Percentiles rank a stretch among this genome's conserved stretches.
These are phyloP conservation scores for Thraustochytrium striatum DNA, from an alignment of 352 stramenopile genomes.

Conservation along the genomic window DNA sequence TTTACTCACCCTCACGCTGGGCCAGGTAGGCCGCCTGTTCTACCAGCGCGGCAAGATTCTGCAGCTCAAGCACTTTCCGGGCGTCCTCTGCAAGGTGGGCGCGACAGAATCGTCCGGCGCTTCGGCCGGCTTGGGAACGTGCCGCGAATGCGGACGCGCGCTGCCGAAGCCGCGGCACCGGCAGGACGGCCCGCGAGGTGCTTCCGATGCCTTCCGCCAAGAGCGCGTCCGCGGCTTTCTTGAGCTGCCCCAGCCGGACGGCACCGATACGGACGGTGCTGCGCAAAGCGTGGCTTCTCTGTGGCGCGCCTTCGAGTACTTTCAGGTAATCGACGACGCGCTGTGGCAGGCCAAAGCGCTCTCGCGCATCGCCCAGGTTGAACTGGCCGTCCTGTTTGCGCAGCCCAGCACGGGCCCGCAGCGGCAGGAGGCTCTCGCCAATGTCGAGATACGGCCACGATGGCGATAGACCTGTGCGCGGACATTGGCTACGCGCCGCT, in stretches of 20 bases:
- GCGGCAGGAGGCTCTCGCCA: background rate
- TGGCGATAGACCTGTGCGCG: slow-evolving; percentile 28
- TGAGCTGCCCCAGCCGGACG: background rate
- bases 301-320: slow-evolving; percentile 44
- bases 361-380: slow-evolving; percentile 23
- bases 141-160: slow-evolving; percentile 10
- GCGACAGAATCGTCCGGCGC: background rate
- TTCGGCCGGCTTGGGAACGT: background rate
- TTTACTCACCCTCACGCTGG: slow-evolving; percentile 25
- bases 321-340: slow-evolving; percentile 43
- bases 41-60: slow-evolving; percentile 20
- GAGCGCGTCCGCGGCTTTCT: slow-evolving; percentile 12
- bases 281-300: slow-evolving; percentile 5
- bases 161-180: background rate
- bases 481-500: slow-evolving; percentile 40
- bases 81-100: background rate
- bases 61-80: slow-evolving; percentile 6
- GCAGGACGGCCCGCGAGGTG: background rate
- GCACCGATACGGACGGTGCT: background rate
- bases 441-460: slow-evolving; percentile 25
- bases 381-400: slow-evolving; percentile 1
- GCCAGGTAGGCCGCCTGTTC: slow-evolving; percentile 17
- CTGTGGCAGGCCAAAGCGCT: slow-evolving; percentile 39
- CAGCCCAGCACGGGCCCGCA: background rate
- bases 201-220: slow-evolving; percentile 18